Base-by-base conservation (phyloP, 768 basidiomycete genomes). In the Auriculariales sp. region DNA sequence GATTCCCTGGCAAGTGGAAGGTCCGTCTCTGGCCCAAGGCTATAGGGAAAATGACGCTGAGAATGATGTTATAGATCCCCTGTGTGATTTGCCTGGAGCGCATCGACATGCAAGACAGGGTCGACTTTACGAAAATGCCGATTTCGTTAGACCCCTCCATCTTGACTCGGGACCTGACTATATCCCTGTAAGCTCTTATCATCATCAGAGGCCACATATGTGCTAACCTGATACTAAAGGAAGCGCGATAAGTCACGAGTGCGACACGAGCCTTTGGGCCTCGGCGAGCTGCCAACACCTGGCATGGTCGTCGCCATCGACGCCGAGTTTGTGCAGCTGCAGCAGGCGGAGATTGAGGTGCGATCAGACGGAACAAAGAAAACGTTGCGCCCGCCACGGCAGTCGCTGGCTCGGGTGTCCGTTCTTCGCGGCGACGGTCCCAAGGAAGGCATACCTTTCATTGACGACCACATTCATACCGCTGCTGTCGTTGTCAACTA, bases 381-480 rank as follows among this genome's bases (percentile, higher is more conserved):
- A 58, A 82, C 97, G 30, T 69, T 98, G 27, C 78, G 92, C 11
- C 95, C 95, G 2, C 85, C 91, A 3, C 79, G 92, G 47, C 77
- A 93, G 58, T 89, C 91, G 50, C 71, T 99, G 5, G 94, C 95
- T 24, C 78, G 95, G 22, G 95, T 99, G 1, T 97, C 93, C 3
- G 93, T 94, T 14, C 64, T 98, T 39, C 77, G 95, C 10, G 93
- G 94, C 2, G 74, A 83, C 57, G 92, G 90, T 0, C 71, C 71
- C 0, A 79, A 79, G 53, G 78, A 84, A 58, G 88, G 88, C 3
- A 61, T 83, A 11, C 94, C 95, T 2, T 95, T 98, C 65, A 95
- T 99, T 56, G 95, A 98, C 57, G 95, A 99, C 58, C 87, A 99
- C 58, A 98, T 98, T 31, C 89, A 95, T 57, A 95, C 92, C 2